Evolutionary conservation across 495 filamentous ascomycete species (phyloP).

Genomic region (Aspergillus haitiensis): DNA sequence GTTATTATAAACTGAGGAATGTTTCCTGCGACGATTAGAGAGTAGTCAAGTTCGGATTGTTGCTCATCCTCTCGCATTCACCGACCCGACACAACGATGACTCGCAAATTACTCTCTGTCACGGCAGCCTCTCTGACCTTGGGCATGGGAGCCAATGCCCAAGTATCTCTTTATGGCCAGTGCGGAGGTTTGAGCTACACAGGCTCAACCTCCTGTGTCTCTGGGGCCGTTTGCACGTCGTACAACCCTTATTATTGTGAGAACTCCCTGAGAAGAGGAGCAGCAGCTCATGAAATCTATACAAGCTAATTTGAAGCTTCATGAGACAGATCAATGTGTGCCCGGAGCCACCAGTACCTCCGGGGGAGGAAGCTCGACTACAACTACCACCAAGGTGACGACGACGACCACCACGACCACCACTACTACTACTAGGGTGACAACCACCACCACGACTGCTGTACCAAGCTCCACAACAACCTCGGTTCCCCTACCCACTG

Average conservation of each 20-base stretch:
- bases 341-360: background rate
- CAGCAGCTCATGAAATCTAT: too few species aligned
- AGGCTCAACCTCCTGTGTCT: background rate
- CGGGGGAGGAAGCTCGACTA: background rate
- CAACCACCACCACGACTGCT: background rate
- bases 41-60: background rate
- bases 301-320: background rate
- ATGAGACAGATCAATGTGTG: conserved; percentile 2
- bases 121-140: background rate
- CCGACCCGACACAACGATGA: background rate
- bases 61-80: background rate
- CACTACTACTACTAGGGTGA: background rate
- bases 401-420: background rate
- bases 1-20: background rate
- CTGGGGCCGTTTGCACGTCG: background rate
- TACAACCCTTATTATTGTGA: conserved; percentile 4
- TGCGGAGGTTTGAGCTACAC: background rate
- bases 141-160: background rate
- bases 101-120: background rate
- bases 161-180: background rate
- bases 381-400: background rate
- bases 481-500: background rate
- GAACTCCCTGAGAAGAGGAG: background rate
- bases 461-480: background rate
- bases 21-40: background rate